Percentiles rank a stretch among this genome's conserved stretches.
Conservation (phyloP, 306 rosid species). For the Pterocarpus santalinus region DNA sequence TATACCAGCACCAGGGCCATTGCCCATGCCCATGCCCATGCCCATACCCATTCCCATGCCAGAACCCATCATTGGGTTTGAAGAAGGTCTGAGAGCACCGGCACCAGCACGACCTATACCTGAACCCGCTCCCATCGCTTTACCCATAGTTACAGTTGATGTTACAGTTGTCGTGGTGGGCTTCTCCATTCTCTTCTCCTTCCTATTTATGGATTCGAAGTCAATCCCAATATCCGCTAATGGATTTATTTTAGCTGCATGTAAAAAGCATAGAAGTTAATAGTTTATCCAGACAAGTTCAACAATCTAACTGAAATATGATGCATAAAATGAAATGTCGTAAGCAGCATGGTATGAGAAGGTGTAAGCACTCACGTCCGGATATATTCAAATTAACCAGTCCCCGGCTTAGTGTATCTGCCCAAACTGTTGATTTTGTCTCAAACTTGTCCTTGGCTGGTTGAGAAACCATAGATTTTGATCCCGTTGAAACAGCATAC, state of each 20-base stretch:
- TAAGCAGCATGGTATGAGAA: conserved; percentile 21
- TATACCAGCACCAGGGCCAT: conserved; percentile 48
- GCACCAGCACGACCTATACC: conserved; percentile 93
- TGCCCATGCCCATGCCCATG: conserved; percentile 59
- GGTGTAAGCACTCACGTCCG: conserved; percentile 75
- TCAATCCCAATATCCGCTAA: conserved; percentile 92
- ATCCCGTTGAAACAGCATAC: conserved; percentile 54
- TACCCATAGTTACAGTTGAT: conserved; percentile 92
- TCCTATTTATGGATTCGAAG: conserved; percentile 92
- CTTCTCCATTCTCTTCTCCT: conserved; percentile 97
- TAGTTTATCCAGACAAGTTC: conserved; percentile 35
- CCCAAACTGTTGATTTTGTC: conserved; percentile 97
- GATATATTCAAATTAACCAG: conserved; percentile 95
- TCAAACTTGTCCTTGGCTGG: conserved; percentile 88
- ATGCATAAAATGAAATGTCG: conserved; percentile 18
- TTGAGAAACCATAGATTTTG: conserved; percentile 64
- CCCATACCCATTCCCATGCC: conserved; percentile 66
- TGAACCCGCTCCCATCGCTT: conserved; percentile 99
- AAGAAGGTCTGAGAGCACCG: conserved; percentile 65
- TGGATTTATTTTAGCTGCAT: conserved; percentile 92
- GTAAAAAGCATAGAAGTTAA: conserved; percentile 34
- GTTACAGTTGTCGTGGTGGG: conserved; percentile 64
- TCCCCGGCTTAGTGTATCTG: conserved; percentile 94
- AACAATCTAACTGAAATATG: conserved; percentile 25
- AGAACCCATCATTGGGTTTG: conserved; percentile 70